Base-by-base conservation (phyloP, 73 alveolate genomes). In the Paramecium bursaria region DNA sequence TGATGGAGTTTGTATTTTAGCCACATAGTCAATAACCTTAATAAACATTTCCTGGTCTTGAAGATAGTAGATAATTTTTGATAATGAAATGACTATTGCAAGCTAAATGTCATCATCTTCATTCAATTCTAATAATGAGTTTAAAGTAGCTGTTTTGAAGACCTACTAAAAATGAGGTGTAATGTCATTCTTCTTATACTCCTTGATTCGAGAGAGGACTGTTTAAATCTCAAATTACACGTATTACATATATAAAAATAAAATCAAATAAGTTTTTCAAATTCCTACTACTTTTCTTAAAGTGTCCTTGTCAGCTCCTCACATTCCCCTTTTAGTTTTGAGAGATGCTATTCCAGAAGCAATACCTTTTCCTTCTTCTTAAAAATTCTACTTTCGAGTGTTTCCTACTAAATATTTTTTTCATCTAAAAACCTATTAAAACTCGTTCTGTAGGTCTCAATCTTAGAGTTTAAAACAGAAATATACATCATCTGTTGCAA, bases 161-260 rank as follows among this genome's bases (percentile, higher is more conserved):
- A 67, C 19, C 44, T 67, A 31, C 10, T 57, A 53, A 35, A 67
- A 35, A 21, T 17, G 3, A 39, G 60, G 47, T 19, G 44, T 21
- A 25, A 39, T 42, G 44, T 67, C 44, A 1, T 27, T 39, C 82
- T 67, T 67, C n/a, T 67, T 67, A 47, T 67, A 67, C 14, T 67
- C 82, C 27, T 57, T 67, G 6, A 67, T 67, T 15, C 55, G 53
- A 35, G 44, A 57, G n/a, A 67, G 27, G 35, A 67, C 22, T 5
- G 50, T 67, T 42, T 67, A 67, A 23, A 67, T 47, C 33, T 31
- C 82, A 23, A 67, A 67, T 67, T 67, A 42, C 82, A 67, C 55
- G 82, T 33, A 39, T 53, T 67, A 48, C 76, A 57, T 57, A 30
- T 57, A 30, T 30, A 57, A 30, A 30, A 57, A 57, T 57, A 30